Percentiles rank a stretch among this genome's conserved stretches.
Conservation (phyloP, 2,329 filamentous ascomycete species). For the Rachicladosporium sp. region DNA sequence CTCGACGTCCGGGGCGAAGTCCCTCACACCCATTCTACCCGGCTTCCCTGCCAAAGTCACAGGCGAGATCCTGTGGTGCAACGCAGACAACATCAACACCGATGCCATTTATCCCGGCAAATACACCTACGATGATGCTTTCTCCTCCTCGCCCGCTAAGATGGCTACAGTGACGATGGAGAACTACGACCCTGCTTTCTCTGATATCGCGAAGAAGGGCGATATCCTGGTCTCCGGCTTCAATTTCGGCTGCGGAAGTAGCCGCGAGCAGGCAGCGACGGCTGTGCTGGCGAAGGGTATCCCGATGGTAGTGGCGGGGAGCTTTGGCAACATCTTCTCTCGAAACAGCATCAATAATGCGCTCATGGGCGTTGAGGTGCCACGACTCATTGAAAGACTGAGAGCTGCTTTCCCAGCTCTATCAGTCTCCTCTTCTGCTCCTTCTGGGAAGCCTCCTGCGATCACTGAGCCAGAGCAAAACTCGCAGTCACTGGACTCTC, state of each 20-base stretch:
- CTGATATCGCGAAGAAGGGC: conserved; percentile 47
- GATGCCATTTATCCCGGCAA: conserved; percentile 87
- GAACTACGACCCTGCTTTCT: conserved; percentile 75
- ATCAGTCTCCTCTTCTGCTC: too few species aligned
- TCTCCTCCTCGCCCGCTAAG: conserved; percentile 56
- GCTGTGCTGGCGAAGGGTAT: conserved; percentile 72
- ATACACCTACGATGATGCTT: conserved; percentile 82
- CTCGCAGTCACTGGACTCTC: conserved; percentile 39
- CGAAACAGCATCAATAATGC: conserved; percentile 73
- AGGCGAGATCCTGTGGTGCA: conserved; percentile 81
- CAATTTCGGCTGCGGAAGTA: conserved; percentile 79
- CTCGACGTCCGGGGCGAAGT: conserved; percentile 19
- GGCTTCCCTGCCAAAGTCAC: conserved; percentile 74
- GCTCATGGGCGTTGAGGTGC: conserved; percentile 59
- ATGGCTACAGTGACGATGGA: conserved; percentile 91
- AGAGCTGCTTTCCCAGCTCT: conserved; percentile 47
- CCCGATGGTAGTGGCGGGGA: conserved; percentile 66
- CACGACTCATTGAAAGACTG: conserved; percentile 52
- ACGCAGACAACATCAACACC: conserved; percentile 79
- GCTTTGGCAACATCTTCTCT: conserved; percentile 73
- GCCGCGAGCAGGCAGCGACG: conserved; percentile 78
- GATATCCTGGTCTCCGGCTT: conserved; percentile 79
- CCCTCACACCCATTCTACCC: conserved; percentile 59
- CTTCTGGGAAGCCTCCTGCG: conserved; percentile 12
- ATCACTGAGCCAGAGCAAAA: conserved; percentile 42